Conservation (phyloP, 1,284 basidiomycete species). For the Lentinula novae-zelandiae region DNA sequence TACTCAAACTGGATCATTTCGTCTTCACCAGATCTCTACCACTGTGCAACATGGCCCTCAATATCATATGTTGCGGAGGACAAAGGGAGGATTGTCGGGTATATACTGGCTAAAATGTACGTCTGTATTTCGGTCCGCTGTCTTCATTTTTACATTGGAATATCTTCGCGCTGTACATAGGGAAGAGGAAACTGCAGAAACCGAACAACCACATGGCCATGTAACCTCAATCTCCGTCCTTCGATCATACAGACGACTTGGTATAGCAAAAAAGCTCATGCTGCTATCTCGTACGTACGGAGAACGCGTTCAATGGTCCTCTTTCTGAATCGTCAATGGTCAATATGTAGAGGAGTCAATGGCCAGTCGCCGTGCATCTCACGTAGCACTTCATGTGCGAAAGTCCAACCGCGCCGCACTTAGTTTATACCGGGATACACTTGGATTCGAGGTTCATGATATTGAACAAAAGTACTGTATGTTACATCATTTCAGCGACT, state of each 20-base stretch:
- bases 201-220: conserved; percentile 77
- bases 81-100: conserved; percentile 10
- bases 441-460: conserved; percentile 84
- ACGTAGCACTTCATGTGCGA: conserved; percentile 88
- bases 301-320: not conserved
- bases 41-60: conserved; percentile 85
- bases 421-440: conserved; percentile 82
- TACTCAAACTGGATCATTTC: not conserved
- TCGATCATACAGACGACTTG: conserved; percentile 83
- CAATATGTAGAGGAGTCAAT: conserved; percentile 78
- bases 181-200: conserved; percentile 71
- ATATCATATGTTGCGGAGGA: conserved; percentile 10
- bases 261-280: conserved; percentile 93
- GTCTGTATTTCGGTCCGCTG: conserved; percentile 12
- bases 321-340: conserved; percentile 4
- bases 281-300: conserved; percentile 72
- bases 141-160: not conserved
- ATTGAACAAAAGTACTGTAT: conserved; percentile 90
- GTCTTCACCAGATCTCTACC: conserved; percentile 76
- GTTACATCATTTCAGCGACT: conserved; percentile 19
- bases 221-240: conserved; percentile 96
- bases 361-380: conserved; percentile 83
- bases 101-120: conserved; percentile 64
- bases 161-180: conserved; percentile 21
- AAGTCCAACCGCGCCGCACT: conserved; percentile 92